Base-by-base conservation (phyloP, 352 stramenopile genomes). In the Phytophthora tubulina region DNA sequence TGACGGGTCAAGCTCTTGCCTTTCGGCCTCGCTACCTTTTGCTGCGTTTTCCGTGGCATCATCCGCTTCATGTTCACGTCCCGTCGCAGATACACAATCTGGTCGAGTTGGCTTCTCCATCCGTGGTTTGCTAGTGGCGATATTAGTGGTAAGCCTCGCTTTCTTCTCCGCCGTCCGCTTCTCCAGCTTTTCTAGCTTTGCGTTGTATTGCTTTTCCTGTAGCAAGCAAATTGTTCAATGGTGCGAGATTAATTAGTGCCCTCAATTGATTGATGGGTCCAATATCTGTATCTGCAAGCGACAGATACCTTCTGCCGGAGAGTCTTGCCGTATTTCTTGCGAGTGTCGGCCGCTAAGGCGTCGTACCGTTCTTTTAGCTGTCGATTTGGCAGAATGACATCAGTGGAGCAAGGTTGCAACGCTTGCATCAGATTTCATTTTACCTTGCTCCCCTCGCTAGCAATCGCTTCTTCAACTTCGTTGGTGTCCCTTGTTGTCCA, bases 361-460 rank as follows among this genome's bases (percentile, higher is more conserved):
- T 70, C 35, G 38, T 80, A 80, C 65, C 21, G 59, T 41, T 75
- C 44, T 27, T 70, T 67, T 14, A 80, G 17, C 73, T 80, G 60
- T 44, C 44, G 33, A 57, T 61, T 59, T 59, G 27, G 30, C 10
- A 41, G 27, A 17, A 10, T 21, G 8, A 11, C 7, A 41, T 56
- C 27, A 72, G 63, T 46, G 38, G 21, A 56, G 13, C 32, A 46
- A 15, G 1, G 1, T 49, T 7, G 14, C 31, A 32, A 49, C 17
- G 4, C n/a, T 27, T 57, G 30, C 48, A 62, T 9, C 31, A 41
- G 30, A 57, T 45, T 14, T 52, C 10, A 50, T 27, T 33, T 6
- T 69, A 76, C 75, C 52, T 46, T 65, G 21, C 50, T 58, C 4
- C 49, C 53, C 39, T 72, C 46, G 31, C 17, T 61, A 17, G 38